Percentiles rank a stretch among this genome's conserved stretches.
These are phyloP conservation scores for Pseudomonodictys pantanalensis DNA, from an alignment of 495 filamentous ascomycete genomes.

Conservation along the genomic window DNA sequence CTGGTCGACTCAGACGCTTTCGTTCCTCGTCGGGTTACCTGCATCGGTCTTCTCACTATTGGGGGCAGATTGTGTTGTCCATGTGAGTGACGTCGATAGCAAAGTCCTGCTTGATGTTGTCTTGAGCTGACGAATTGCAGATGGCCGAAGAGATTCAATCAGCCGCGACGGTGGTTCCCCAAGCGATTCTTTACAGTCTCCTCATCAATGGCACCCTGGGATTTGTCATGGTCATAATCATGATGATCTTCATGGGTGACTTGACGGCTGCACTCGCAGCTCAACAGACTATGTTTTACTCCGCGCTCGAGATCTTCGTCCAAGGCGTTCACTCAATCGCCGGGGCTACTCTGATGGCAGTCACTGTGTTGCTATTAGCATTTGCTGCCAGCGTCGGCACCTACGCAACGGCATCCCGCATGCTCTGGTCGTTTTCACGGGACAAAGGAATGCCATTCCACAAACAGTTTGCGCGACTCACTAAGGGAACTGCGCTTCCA, in stretches of 20 bases:
- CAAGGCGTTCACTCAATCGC: slow-evolving; percentile 6
- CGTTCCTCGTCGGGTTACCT: too few relatives aligned
- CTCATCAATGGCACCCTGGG: slow-evolving; percentile 14
- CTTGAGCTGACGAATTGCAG: background rate
- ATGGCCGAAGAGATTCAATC: slow-evolving; percentile 21
- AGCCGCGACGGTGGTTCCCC: slow-evolving; percentile 1
- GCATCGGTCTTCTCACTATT: background rate
- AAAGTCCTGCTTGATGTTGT: too few relatives aligned
- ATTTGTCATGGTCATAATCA: slow-evolving; percentile 10
- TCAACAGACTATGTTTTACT: slow-evolving; percentile 2
- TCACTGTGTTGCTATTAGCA: slow-evolving; percentile 13
- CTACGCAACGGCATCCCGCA: slow-evolving; percentile 12
- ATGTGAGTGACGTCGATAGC: background rate
- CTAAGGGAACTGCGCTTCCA: background rate
- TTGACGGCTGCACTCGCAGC: slow-evolving; percentile 1
- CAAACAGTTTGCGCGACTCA: background rate
- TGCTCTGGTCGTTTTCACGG: slow-evolving; percentile 21
- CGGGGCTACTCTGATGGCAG: slow-evolving; percentile 14
- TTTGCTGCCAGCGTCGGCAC: slow-evolving; percentile 4
- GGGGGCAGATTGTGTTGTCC: slow-evolving; percentile 1
- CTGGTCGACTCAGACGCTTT: too few relatives aligned
- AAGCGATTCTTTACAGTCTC: slow-evolving; percentile 3
- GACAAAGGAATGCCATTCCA: slow-evolving; percentile 9
- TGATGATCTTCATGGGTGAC: slow-evolving; percentile 17
- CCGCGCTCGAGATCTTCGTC: slow-evolving; percentile 14